Percentiles rank a stretch among this genome's conserved stretches.
Evolutionary conservation across 257 asterid genomes (phyloP).

Genomic region (Marsdenia floribunda): DNA sequence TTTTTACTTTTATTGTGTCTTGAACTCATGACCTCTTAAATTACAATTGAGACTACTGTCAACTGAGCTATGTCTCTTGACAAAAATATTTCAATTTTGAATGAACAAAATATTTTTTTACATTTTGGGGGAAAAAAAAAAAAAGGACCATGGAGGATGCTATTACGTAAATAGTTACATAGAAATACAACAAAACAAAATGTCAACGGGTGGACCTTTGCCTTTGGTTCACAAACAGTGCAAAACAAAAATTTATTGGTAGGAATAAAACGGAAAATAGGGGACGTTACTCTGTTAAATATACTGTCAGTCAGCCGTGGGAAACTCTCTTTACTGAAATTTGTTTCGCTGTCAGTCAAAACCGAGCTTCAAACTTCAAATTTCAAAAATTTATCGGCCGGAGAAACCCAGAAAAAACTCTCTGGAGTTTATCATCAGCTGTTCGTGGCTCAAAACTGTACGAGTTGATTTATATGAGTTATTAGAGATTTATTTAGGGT

Average conservation of each 20-base stretch:
- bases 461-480: not conserved
- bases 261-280: not conserved
- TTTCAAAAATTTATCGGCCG: not conserved
- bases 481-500: slow-evolving; percentile 38
- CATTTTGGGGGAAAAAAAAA: too few relatives aligned
- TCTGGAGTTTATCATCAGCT: not conserved
- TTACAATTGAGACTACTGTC: too few relatives aligned
- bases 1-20: too few relatives aligned
- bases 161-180: too few relatives aligned
- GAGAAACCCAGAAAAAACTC: not conserved
- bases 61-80: too few relatives aligned
- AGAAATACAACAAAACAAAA: too few relatives aligned
- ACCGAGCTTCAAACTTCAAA: not conserved
- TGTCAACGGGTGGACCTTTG: not conserved
- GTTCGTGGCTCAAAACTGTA: not conserved
- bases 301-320: not conserved
- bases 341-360: not conserved
- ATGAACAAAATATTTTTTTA: too few relatives aligned
- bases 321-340: not conserved
- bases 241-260: not conserved
- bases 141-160: too few relatives aligned
- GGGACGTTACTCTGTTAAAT: slow-evolving; percentile 1
- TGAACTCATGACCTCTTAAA: too few relatives aligned
- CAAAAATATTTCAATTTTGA: too few relatives aligned
- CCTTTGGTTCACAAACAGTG: too few relatives aligned